Base-by-base conservation (phyloP, 1,139 yeast genomes). In the Suhomyces choctaworum region DNA sequence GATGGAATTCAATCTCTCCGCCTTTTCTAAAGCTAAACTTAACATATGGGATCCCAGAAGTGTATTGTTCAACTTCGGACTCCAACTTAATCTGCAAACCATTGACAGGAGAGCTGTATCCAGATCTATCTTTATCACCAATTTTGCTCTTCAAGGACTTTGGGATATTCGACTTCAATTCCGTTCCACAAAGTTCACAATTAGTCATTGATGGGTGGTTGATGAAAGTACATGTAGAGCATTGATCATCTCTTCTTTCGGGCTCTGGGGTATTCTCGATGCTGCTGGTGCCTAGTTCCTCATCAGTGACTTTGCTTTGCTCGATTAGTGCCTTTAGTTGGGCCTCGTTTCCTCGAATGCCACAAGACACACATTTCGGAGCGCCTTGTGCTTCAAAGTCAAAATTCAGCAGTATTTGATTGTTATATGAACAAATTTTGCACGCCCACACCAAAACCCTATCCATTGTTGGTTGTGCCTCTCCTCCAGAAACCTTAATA, bases 121-220 rank as follows among this genome's bases (percentile, higher is more conserved):
- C 26, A 9, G 40, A 22, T 14, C 8, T 19, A 8, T 11, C 13
- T 16, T 27, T 29, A 9, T 29, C 13, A 7, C 15, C 22, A 31
- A 27, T 34, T 34, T 22, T 45, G 27, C 29, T 33, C 27, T 35
- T 41, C 15, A 43, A 43, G 9, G 15, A 40, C 30, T 34, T 39
- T 7, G 61, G 56, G 5, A 59, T 20, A 4, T 38, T 38, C 1
- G 60, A 47, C 32, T 47, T 51, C 29, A 86, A 62, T 29, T 73
- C 70, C 0, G 82, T 67, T 0, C 96, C 96, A 62, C 97, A 92
- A 55, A 92, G 74, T 57, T 92, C 98, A 57, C 98, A 92, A 44
- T 68, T 71, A 31, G 72, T 64, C 67, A 92, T 64, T 4, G 86
- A 77, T 0, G 90, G 85, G 56, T 90, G 96, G 54, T 92, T 92